Percentiles rank a stretch among this genome's conserved stretches.
Conservation (phyloP, 225 moss, liverwort and hornwort genomes). For the Polytrichum commune region DNA sequence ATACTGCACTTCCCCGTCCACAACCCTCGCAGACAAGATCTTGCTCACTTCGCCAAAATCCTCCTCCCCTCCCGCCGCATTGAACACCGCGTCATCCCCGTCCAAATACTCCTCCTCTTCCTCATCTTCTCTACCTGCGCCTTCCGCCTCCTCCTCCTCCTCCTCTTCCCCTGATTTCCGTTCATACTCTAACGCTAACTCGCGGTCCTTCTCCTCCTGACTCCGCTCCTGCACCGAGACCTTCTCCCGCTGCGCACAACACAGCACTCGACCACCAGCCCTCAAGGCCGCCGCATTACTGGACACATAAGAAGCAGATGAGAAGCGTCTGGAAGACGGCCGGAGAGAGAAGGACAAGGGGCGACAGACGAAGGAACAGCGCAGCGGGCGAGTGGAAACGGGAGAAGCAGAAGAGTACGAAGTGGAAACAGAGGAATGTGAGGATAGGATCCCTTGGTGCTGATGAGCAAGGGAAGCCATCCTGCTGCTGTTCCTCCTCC, state of each 20-base stretch:
- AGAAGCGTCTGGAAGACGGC: not conserved
- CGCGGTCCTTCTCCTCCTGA: slow-evolving; percentile 58
- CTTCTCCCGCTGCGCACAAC: slow-evolving; percentile 52
- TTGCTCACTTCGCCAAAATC: slow-evolving; percentile 75
- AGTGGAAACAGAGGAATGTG: not conserved
- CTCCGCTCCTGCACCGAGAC: slow-evolving; percentile 52
- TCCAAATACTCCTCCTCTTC: slow-evolving; percentile 18
- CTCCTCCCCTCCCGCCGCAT: slow-evolving; percentile 27
- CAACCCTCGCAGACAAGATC: slow-evolving; percentile 79
- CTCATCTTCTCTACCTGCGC: slow-evolving; percentile 12
- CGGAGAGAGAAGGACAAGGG: not conserved
- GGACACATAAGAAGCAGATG: not conserved
- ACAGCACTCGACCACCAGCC: not conserved
- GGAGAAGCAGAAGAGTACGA: not conserved
- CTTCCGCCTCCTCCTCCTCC: slow-evolving; percentile 2
- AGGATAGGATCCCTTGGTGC: not conserved
- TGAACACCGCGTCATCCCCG: slow-evolving; percentile 17
- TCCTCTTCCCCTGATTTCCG: slow-evolving; percentile 21
- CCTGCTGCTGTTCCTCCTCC: too few species aligned
- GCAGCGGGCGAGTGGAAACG: not conserved
- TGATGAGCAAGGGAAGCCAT: too few species aligned
- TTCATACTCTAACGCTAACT: slow-evolving; percentile 33
- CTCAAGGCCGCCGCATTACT: not conserved
- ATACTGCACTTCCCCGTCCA: slow-evolving; percentile 70
- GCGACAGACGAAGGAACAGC: not conserved